Conservation (phyloP, 345 rosid genomes). For the Brassica juncea region DNA sequence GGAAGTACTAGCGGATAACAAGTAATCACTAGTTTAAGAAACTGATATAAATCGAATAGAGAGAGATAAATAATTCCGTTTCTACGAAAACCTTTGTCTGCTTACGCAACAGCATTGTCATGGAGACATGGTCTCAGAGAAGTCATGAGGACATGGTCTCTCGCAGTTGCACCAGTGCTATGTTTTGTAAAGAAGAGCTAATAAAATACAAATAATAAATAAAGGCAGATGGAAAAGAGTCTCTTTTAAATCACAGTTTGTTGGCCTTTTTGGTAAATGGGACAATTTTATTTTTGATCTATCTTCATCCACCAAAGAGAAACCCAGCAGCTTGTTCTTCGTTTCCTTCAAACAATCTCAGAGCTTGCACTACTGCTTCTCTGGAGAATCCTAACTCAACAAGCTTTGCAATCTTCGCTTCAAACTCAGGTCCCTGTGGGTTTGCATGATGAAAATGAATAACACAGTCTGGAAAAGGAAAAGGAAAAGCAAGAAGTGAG, state of each 20-base stretch:
- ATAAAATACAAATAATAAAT: background rate
- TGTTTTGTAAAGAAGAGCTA: background rate
- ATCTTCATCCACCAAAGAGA: background rate
- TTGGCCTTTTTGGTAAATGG: background rate
- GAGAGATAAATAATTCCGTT: background rate
- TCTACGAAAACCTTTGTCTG: background rate
- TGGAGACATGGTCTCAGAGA: background rate
- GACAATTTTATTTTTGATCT: background rate
- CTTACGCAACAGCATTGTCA: background rate
- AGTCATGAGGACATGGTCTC: background rate
- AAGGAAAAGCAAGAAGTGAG: background rate
- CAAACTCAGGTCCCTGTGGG: conserved; percentile 74
- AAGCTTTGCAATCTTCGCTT: conserved; percentile 88
- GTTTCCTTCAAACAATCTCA: conserved; percentile 73
- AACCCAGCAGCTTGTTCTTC: conserved; percentile 95
- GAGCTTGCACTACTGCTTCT: conserved; percentile 84
- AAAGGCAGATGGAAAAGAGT: background rate
- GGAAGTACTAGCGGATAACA: background rate
- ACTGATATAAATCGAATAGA: background rate
- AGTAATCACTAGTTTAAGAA: background rate
- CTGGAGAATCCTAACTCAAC: conserved; percentile 85
- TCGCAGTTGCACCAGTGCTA: background rate
- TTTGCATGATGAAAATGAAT: background rate
- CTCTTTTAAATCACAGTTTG: too few relatives aligned
- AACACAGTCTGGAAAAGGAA: background rate